Evolutionary conservation across 345 rosid species (phyloP), one percentile per base, ranked within the genome.

Genomic region (Camelina sativa): DNA sequence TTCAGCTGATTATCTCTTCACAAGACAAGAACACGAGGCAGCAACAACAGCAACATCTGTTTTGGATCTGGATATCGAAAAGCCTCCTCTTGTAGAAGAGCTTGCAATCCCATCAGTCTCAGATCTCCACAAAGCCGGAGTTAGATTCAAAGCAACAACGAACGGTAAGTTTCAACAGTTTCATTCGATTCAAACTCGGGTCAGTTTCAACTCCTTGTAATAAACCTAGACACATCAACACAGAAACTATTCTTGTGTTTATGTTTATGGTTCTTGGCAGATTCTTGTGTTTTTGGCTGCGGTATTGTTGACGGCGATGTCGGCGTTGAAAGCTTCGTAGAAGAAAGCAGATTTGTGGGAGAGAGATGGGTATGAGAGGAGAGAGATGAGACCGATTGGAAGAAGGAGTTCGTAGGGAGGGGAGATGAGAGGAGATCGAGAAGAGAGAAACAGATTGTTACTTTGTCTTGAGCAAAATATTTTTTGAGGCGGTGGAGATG

Each of bases 231-330:
- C 72, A 23, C 25, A 73, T 74, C 5, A 85, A 86, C 79, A 80
- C 92, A 0, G 88, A 86, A 65, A 91, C 22, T 83, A 6, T 2
- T 80, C 86, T 85, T 56, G 81, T 62, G 71, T 22, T 12, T 84
- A 85, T 71, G 83, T 90, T 65, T 77, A 83, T 60, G 78, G 83
- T 68, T 87, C 97, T 9, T 91, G 96, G 97, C 85, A 86, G 72
- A 59, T 81, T 23, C 72, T 91, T 12, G 86, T 87, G 0, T 65
- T 86, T 60, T 9, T 84, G 1, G 91, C 81, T 2, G 85, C 88
- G 0, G 50, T 87, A 63, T 61, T 82, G 78, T 62, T 91, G n/a
- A 32, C 89, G 25, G 25, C 25, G 76, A 2, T 85, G 6, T 56
- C 90, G 75, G 65, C 87, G 5, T 52, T 85, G 4, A 23, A 23